Base-by-base conservation (phyloP, 805 yeast genomes). In the Sporopachydermia quercuum region DNA sequence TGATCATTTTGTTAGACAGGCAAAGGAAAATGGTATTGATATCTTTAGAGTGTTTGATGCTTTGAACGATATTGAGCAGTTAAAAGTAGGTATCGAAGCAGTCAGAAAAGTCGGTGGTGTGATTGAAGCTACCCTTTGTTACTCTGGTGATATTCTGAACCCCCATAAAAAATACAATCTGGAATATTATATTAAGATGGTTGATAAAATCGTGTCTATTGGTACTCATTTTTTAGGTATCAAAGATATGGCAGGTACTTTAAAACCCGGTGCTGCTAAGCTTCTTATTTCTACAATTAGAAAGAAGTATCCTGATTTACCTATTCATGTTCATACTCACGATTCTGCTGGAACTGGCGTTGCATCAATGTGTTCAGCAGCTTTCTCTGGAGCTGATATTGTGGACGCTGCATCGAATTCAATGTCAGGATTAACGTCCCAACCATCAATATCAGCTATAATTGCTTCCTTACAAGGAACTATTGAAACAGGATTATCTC, bases 291-390 rank as follows among this genome's bases (percentile, higher is more conserved):
- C 80, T 45, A 62, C 76, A 16, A 70, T 82, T 50, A 75, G 91
- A 65, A 71, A 70, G 42, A 76, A 69, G 57, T 77, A 79, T 56
- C 93, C 94, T 44, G 68, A 76, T 52, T 67, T 82, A 56, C 87
- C 91, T 51, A 81, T 82, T 52, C 94, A 82, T 57, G 89, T 82
- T 38, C 94, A 82, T 60, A 79, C 91, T 16, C 94, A 82, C 57
- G 94, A 82, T 60, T 81, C 91, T 47, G 94, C 94, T 34, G 94
- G 93, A 67, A 82, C 94, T 41, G 94, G 84, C 61, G 86, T 82
- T 47, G 80, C 89, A 34, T 74, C 85, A 23, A 80, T 81, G 80
- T 76, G 74, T 52, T 84, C 81, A 5, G 74, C 81, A 60, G 89
- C 91, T 17, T 57, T 66, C 49, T 82, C 87, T 35, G 94, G 94